Evolutionary conservation across 1,139 yeast genomes (phyloP), one percentile per base, ranked within the genome.

Genomic region (Pichia sp.): DNA sequence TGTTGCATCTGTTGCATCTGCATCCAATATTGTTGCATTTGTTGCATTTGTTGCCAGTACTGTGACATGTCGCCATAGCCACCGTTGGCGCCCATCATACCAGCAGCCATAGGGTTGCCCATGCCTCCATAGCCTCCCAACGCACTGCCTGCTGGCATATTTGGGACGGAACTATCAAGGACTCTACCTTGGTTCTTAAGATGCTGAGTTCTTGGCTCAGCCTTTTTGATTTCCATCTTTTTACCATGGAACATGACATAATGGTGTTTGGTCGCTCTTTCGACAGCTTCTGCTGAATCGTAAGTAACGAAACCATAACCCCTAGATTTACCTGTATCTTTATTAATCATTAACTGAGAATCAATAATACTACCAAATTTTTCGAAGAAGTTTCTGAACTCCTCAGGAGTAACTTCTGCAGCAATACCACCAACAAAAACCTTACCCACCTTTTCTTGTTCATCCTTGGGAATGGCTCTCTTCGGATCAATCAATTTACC

Each of bases 381-480:
- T 35, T 87, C 77, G 58, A 91, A 91, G 60, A 85, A 88, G 33
- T 74, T 79, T 57, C 82, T 82, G 60, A 91, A 93, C 50, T 91
- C 97, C 47, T 74, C 75, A 53, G 94, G 97, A 47, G 88, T 87
- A 29, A 88, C 96, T 60, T 87, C 93, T 25, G 95, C 87, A 40
- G 95, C 94, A 47, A 91, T 86, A 48, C 99, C 99, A 48, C 99
- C 99, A 32, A 91, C 97, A 57, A 91, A 91, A 49, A 91, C 91
- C 64, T 91, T 91, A 52, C 97, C 96, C 11, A 96, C 88, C 58
- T 85, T 85, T 58, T 88, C 97, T 62, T 91, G 98, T 59, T 91
- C 98, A 57, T 91, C 98, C 59, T 91, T 82, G 29, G 98, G 97
- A 53, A 91, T 91, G 17, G 99, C 97, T 53, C 98, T 74, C 60